phyloP scores from a whole-genome alignment of 2,329 filamentous ascomycete species.

The Arthrobotrys pseudoclavata region DNA sequence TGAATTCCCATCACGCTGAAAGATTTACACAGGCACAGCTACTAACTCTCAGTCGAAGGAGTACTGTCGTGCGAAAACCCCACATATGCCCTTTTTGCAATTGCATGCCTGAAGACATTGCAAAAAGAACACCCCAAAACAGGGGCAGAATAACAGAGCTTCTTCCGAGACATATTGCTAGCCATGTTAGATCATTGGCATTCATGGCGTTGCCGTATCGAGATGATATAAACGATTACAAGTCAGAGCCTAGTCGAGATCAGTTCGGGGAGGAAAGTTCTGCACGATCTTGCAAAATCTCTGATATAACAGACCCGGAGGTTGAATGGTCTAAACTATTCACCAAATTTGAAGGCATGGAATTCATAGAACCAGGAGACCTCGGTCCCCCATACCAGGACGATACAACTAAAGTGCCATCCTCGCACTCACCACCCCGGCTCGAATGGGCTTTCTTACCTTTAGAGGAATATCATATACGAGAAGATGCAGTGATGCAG shows the following conservation, averaged over 20 bases:
- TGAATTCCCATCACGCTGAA: not conserved
- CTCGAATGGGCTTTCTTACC: not conserved
- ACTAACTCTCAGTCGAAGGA: conserved; percentile 1
- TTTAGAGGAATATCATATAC: not conserved
- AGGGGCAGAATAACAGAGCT: conserved; percentile 2
- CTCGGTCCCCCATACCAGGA: no score
- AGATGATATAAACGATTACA: conserved; percentile 12
- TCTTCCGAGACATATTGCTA: conserved; percentile 25
- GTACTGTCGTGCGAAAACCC: not conserved
- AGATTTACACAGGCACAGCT: conserved; percentile 19
- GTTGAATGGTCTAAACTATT: not conserved
- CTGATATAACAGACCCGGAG: not conserved
- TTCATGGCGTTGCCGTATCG: conserved; percentile 25
- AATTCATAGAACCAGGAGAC: no score
- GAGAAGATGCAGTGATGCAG: not conserved
- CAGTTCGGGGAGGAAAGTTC: not conserved
- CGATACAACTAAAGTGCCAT: no score
- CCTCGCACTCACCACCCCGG: no score
- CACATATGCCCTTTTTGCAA: conserved; percentile 29
- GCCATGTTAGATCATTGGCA: conserved; percentile 17
- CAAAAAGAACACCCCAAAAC: conserved; percentile 9
- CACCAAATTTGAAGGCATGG: no score
- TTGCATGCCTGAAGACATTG: conserved; percentile 25
- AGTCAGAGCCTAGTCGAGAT: not conserved
- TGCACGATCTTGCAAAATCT: not conserved